Percentiles rank a stretch among this genome's conserved stretches.
Evolutionary conservation across 2,329 filamentous ascomycete genomes (phyloP).

Genomic region (Phialocephala sp.): DNA sequence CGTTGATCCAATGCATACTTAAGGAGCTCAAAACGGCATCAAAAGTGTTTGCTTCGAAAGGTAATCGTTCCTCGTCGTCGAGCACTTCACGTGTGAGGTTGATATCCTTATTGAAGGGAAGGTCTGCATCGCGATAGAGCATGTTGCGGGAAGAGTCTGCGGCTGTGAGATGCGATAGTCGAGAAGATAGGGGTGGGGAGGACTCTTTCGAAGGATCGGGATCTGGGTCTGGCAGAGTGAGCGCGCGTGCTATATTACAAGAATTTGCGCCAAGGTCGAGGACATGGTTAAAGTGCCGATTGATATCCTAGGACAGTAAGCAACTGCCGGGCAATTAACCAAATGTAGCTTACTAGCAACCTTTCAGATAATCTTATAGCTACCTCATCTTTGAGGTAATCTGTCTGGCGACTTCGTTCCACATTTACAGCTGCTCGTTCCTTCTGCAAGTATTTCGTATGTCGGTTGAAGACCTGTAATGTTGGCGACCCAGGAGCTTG

Average conservation of each 20-base stretch:
- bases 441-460: conserved; percentile 88
- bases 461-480: conserved; percentile 89
- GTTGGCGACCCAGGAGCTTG: conserved; percentile 78
- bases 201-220: conserved; percentile 56
- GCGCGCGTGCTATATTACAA: conserved; percentile 87
- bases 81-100: conserved; percentile 77
- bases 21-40: conserved; percentile 90
- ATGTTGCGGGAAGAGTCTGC: conserved; percentile 80
- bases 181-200: conserved; percentile 70
- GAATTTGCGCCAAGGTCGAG: conserved; percentile 95
- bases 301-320: conserved; percentile 75
- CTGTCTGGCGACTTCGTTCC: conserved; percentile 76
- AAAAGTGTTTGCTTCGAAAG: conserved; percentile 78
- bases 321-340: conserved; percentile 20
- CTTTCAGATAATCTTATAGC: conserved; percentile 84
- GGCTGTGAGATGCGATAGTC: conserved; percentile 77
- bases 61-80: conserved; percentile 74
- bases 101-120: conserved; percentile 76
- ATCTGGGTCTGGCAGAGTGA: conserved; percentile 74
- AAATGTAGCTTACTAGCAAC: conserved; percentile 64
- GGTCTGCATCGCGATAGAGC: conserved; percentile 78
- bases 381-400: conserved; percentile 94
- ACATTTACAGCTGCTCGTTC: conserved; percentile 78
- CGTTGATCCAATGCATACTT: conserved; percentile 96
- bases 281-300: conserved; percentile 80